Base-by-base conservation (phyloP, 164 flowering plant species). In the Warburgia ugandensis region DNA sequence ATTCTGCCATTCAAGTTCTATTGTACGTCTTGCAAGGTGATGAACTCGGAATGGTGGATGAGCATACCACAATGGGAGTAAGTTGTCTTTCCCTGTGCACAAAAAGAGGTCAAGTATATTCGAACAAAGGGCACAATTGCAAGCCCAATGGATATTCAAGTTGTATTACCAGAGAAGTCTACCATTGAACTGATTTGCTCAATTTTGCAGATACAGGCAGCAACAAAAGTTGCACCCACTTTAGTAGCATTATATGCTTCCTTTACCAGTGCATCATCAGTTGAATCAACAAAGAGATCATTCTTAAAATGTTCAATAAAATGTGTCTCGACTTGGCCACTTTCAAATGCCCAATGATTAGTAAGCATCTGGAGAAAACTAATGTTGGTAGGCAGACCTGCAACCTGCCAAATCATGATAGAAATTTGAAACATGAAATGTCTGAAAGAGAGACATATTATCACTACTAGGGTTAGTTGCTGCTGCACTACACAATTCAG, bases 361-460 rank as follows among this genome's bases (percentile, higher is more conserved):
- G 92, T 82, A 69, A 92, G 86, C 63, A 63, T 78, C 27, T 52
- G 78, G 38, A 92, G 79, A 59, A 92, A 92, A 62, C 58, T 72
- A 29, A 88, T 84, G 61, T 92, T 92, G 45, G 94, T 92, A 37
- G 97, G 99, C 68, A 88, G 54, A 31, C 99, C 99, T 39, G 95
- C 99, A 66, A 92, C 97, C 99, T 92, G 79, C 54, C 19, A 59
- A 53, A 58, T 16, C n/a, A n/a, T n/a, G n/a, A 42, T 4, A n/a
- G 38, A 6, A 31, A 37, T 7, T 19, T 42, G 5, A 42, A 37
- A 37, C 41, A 4, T 14, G 41, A 37, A n/a, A 27, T 22, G 29
- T 37, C 20, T 11, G 46, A 19, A 20, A 17, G 46, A 43, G 10
- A 43, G 19, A 6, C 12, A 38, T 1, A 1, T 38, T n/a, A 38